Percentiles rank a stretch among this genome's conserved stretches.
phyloP scores from a whole-genome alignment of 345 rosid genomes.

The Triadica sebifera region DNA sequence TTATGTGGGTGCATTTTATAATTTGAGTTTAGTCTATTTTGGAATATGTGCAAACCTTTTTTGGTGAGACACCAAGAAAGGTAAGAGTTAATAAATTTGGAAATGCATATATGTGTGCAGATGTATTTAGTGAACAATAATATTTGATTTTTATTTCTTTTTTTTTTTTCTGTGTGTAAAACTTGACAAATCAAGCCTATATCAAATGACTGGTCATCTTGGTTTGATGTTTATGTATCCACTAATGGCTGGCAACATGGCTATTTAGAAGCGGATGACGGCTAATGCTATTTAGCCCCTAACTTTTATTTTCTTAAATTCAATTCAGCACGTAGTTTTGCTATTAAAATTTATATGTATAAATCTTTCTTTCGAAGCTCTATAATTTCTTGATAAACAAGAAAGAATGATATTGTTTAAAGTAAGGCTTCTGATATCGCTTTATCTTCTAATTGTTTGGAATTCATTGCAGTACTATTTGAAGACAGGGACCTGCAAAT shows the following conservation, averaged over 20 bases:
- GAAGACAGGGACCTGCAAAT: conserved; percentile 86
- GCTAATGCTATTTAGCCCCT: not conserved
- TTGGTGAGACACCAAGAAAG: not conserved
- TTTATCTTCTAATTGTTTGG: conserved; percentile 5
- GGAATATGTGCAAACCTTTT: not conserved
- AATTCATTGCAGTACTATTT: conserved; percentile 54
- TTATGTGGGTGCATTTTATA: not conserved
- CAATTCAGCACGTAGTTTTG: not conserved
- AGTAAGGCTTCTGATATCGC: not conserved
- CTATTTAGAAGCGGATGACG: conserved; percentile 8
- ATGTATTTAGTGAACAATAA: too few species aligned
- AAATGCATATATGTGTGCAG: not conserved
- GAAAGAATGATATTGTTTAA: not conserved
- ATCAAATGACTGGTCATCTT: not conserved
- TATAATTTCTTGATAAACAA: not conserved
- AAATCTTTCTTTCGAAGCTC: not conserved
- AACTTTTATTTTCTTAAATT: too few species aligned
- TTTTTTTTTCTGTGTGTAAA: not conserved
- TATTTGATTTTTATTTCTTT: too few species aligned
- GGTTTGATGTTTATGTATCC: not conserved
- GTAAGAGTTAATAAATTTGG: not conserved
- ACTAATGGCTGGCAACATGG: not conserved
- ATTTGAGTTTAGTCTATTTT: not conserved
- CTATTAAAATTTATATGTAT: not conserved
- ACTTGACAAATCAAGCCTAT: not conserved